A percentile compares a stretch with the other conserved stretches of the same genome.
Evolutionary conservation across 2,329 filamentous ascomycete species (phyloP).

Genomic region (Seiridium unicorne): DNA sequence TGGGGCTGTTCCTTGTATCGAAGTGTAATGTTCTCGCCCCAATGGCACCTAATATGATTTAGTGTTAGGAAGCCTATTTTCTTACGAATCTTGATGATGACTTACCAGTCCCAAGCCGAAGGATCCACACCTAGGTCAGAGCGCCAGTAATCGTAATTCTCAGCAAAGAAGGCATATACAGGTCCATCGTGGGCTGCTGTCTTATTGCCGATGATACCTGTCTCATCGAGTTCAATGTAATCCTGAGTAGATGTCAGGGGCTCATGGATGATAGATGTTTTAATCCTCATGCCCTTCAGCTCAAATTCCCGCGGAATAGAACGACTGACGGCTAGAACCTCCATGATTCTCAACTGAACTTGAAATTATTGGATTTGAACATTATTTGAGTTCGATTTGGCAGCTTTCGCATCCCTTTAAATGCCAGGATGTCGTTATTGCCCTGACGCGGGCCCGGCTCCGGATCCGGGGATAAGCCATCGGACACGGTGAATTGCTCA

Average conservation of each 20-base stretch:
- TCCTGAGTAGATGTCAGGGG: constrained; percentile 14
- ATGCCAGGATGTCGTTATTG: too few relatives aligned
- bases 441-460: too few relatives aligned
- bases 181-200: constrained; percentile 22
- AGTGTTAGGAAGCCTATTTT: too few relatives aligned
- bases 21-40: constrained; percentile 22
- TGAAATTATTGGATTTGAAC: neutral
- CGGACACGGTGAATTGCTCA: too few relatives aligned
- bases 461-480: too few relatives aligned
- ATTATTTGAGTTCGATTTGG: neutral
- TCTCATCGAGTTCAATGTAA: constrained; percentile 19
- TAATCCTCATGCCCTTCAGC: constrained; percentile 16
- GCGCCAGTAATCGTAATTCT: constrained; percentile 24
- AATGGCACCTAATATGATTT: constrained; percentile 14
- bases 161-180: constrained; percentile 20
- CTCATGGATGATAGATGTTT: constrained; percentile 19
- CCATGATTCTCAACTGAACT: constrained; percentile 12
- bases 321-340: constrained; percentile 21
- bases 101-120: constrained; percentile 15
- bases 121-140: constrained; percentile 16
- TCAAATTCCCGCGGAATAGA: constrained; percentile 14
- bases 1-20: constrained; percentile 11
- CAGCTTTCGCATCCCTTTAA: too few relatives aligned
- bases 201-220: constrained; percentile 16
- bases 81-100: neutral